These are phyloP conservation scores for Chamaecrista fasciculata DNA, from an alignment of 306 rosid species.

Conservation along the genomic window DNA sequence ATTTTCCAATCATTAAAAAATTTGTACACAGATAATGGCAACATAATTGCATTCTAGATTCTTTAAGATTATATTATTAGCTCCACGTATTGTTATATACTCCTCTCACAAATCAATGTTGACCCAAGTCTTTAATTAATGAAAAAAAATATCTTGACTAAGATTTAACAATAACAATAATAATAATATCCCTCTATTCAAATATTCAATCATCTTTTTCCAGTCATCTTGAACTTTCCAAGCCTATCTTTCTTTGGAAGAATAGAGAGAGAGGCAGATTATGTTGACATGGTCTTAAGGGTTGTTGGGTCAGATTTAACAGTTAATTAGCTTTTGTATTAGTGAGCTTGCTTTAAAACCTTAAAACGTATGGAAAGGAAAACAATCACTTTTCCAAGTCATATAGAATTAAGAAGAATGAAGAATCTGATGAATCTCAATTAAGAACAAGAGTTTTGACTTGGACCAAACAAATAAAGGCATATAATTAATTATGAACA, in stretches of 20 bases:
- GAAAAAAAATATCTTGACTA: too few species aligned
- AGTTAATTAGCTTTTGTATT: background rate
- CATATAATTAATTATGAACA: too few species aligned
- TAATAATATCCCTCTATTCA: too few species aligned
- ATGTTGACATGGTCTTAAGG: background rate
- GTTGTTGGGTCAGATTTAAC: slow-evolving; percentile 15
- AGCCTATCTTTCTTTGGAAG: too few species aligned
- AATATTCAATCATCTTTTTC: slow-evolving; percentile 11
- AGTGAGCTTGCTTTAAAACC: background rate
- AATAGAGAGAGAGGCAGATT: background rate
- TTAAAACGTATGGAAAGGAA: background rate
- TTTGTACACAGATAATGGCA: background rate
- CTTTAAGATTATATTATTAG: background rate
- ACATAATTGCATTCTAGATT: background rate
- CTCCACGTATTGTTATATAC: background rate
- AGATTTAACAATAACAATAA: too few species aligned
- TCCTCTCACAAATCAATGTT: background rate
- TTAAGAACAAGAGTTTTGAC: background rate
- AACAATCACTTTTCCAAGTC: background rate
- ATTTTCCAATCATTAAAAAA: background rate
- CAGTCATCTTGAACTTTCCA: too few species aligned
- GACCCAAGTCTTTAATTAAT: background rate
- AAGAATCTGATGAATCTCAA: background rate
- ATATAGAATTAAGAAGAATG: too few species aligned
- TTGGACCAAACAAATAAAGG: slow-evolving; percentile 30